Percentiles rank a stretch among this genome's conserved stretches.
Evolutionary conservation across 2,329 filamentous ascomycete species (phyloP).

Genomic region (Thelonectria discophora): DNA sequence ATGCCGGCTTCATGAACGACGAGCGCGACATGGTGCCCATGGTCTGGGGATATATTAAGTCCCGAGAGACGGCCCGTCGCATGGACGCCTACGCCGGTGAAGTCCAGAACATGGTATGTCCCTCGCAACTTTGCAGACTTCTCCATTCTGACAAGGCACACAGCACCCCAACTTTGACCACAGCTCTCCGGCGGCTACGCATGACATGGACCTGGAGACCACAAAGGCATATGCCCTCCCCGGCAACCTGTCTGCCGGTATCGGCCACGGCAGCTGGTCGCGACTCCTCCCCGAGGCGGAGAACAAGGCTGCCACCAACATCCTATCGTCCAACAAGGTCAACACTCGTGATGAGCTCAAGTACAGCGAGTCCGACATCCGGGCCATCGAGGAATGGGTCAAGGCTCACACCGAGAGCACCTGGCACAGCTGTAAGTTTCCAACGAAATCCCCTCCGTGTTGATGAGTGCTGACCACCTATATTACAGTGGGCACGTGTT

Average conservation of each 20-base stretch:
- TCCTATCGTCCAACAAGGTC: slow-evolving; percentile 71
- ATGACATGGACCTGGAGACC: slow-evolving; percentile 78
- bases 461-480: slow-evolving; percentile 60
- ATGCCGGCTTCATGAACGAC: slow-evolving; percentile 86
- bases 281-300: slow-evolving; percentile 64
- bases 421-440: slow-evolving; percentile 9
- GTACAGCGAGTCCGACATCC: slow-evolving; percentile 71
- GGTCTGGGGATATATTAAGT: slow-evolving; percentile 88
- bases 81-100: slow-evolving; percentile 84
- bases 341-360: slow-evolving; percentile 69
- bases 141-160: slow-evolving; percentile 38
- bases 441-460: not conserved
- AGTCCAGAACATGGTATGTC: slow-evolving; percentile 61
- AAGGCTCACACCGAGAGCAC: slow-evolving; percentile 80
- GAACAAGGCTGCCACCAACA: slow-evolving; percentile 53
- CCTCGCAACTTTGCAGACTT: fast-evolving
- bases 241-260: slow-evolving; percentile 74
- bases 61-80: slow-evolving; percentile 78
- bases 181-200: slow-evolving; percentile 73
- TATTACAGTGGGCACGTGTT: slow-evolving; percentile 67
- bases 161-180: slow-evolving; percentile 76
- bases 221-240: slow-evolving; percentile 80
- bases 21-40: slow-evolving; percentile 85
- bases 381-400: slow-evolving; percentile 74
- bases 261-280: slow-evolving; percentile 79